A percentile compares a stretch with the other conserved stretches of the same genome.
These are phyloP conservation scores for Leucosporidium scottii DNA, from an alignment of 768 basidiomycete species.

Conservation along the genomic window DNA sequence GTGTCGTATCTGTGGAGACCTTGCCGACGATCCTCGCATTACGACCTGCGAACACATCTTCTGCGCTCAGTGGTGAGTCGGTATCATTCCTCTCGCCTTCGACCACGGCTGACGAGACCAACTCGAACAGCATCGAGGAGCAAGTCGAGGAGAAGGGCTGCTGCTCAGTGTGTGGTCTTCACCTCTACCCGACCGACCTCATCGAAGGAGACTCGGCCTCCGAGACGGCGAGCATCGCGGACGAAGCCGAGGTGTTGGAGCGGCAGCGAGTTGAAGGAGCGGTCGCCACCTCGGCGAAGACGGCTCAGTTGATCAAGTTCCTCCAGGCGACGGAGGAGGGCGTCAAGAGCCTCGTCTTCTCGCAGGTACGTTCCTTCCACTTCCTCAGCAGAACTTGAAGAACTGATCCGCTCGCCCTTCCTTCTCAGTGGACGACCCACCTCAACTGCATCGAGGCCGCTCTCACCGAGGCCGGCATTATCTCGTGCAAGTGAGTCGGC, in stretches of 20 bases:
- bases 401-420: not conserved
- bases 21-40: constrained; percentile 30
- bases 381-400: not conserved
- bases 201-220: constrained; percentile 3
- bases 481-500: constrained; percentile 20
- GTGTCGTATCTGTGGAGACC: constrained; percentile 28
- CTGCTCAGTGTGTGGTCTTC: constrained; percentile 14
- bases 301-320: constrained; percentile 16
- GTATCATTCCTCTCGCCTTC: not conserved
- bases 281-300: constrained; percentile 22
- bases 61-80: constrained; percentile 29
- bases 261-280: not conserved
- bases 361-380: constrained; percentile 15
- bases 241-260: constrained; percentile 4
- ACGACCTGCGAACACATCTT: constrained; percentile 34
- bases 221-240: not conserved
- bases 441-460: constrained; percentile 33
- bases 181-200: constrained; percentile 11
- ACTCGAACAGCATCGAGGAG: constrained; percentile 22
- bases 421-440: constrained; percentile 33
- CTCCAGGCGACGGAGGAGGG: constrained; percentile 17
- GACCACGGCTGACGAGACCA: too few species aligned
- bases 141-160: constrained; percentile 14
- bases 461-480: constrained; percentile 27
- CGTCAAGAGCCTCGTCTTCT: constrained; percentile 31